Conservation (phyloP, 2,329 filamentous ascomycete genomes). For the Ramularia collo-cygni region DNA sequence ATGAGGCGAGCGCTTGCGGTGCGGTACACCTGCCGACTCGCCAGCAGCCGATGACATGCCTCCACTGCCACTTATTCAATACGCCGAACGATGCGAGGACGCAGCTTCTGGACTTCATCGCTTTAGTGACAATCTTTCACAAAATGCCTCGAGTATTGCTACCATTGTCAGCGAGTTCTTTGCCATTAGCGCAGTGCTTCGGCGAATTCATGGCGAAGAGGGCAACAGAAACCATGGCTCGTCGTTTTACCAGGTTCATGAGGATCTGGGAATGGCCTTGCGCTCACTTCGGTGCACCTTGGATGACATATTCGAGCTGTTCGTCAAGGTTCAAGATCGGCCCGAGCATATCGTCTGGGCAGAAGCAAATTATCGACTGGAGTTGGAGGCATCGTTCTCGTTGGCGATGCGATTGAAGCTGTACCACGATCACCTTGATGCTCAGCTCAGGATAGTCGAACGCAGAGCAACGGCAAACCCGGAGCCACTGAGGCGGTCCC, state of each 20-base stretch:
- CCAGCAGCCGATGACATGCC: neutral
- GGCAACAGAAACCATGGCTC: constrained; percentile 34
- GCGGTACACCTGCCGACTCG: too few species aligned
- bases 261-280: constrained; percentile 44
- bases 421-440: constrained; percentile 45
- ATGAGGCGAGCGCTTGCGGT: neutral
- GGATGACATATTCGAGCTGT: constrained; percentile 42
- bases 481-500: constrained; percentile 2
- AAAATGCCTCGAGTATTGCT: constrained; percentile 47
- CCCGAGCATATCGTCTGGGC: constrained; percentile 47
- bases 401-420: constrained; percentile 43
- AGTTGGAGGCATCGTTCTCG: constrained; percentile 39
- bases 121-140: constrained; percentile 46
- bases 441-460: constrained; percentile 21
- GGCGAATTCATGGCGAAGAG: constrained; percentile 41
- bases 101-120: constrained; percentile 44
- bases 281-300: constrained; percentile 47
- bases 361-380: constrained; percentile 42
- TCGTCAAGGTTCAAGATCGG: constrained; percentile 35
- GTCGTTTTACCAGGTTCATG: constrained; percentile 35
- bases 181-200: constrained; percentile 46
- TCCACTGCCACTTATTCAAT: constrained; percentile 19
- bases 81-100: constrained; percentile 27
- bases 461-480: constrained; percentile 5
- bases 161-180: constrained; percentile 49